phyloP scores from a whole-genome alignment of 371 early-diverging fungal species.

The Apophysomyces ossiformis region DNA sequence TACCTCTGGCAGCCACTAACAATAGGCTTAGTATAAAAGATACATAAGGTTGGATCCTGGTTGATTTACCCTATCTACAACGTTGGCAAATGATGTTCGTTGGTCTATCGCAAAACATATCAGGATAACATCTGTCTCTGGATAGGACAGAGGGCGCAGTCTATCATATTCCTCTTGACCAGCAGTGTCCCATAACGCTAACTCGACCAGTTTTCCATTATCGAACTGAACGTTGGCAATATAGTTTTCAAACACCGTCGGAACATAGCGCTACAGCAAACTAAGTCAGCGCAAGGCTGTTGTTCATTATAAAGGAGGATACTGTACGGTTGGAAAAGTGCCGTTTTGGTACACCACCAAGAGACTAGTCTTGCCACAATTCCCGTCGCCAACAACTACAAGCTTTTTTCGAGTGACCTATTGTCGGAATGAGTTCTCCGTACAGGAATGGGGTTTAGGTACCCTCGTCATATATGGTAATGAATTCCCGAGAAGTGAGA shows the following conservation, averaged over 20 bases:
- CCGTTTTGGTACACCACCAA: conserved; percentile 84
- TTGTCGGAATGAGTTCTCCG: not conserved
- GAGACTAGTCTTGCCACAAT: conserved; percentile 87
- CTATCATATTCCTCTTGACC: conserved; percentile 94
- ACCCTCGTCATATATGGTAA: conserved; percentile 2
- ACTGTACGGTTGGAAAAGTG: conserved; percentile 82
- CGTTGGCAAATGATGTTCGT: conserved; percentile 72
- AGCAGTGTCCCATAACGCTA: conserved; percentile 80
- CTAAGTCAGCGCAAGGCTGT: not conserved
- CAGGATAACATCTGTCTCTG: conserved; percentile 75
- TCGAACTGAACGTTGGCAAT: conserved; percentile 68
- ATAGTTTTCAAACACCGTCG: conserved; percentile 81
- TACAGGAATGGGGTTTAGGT: not conserved
- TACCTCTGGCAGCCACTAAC: conserved; percentile 85
- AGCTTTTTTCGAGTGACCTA: conserved; percentile 56
- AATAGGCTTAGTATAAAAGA: not conserved
- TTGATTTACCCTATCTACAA: conserved; percentile 53
- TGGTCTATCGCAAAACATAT: conserved; percentile 73
- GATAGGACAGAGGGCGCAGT: conserved; percentile 77
- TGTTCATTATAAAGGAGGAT: not conserved
- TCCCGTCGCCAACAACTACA: conserved; percentile 69
- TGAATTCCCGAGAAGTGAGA: not conserved
- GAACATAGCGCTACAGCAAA: conserved; percentile 55
- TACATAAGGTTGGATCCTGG: not conserved
- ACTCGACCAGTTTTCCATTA: conserved; percentile 64